Conservation (phyloP, 2,329 filamentous ascomycete species). For the Xylaria sp. region DNA sequence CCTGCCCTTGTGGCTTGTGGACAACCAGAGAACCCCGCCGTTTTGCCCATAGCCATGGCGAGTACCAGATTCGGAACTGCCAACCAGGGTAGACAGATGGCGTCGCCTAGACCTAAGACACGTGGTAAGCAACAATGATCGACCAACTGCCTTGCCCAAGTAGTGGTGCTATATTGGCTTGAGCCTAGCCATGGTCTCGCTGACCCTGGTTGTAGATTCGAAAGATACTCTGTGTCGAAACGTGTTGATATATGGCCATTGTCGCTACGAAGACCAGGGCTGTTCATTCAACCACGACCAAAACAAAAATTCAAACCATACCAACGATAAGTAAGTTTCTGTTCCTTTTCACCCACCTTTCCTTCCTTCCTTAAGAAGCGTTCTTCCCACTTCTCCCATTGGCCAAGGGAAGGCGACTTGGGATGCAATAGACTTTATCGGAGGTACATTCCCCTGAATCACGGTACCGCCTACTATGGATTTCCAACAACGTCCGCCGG, state of each 20-base stretch:
- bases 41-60: conserved; percentile 44
- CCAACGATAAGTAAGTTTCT: conserved; percentile 48
- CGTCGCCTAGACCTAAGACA: conserved; percentile 52
- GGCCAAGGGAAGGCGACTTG: not conserved
- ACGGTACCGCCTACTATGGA: not conserved
- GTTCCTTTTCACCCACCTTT: conserved; percentile 12
- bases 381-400: not conserved
- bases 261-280: conserved; percentile 89
- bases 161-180: not conserved
- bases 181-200: conserved; percentile 36
- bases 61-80: conserved; percentile 49
- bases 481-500: not conserved
- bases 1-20: conserved; percentile 37
- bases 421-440: not conserved
- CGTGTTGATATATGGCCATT: conserved; percentile 92
- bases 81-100: conserved; percentile 50
- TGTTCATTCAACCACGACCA: conserved; percentile 91
- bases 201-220: conserved; percentile 64
- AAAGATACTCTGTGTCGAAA: conserved; percentile 94
- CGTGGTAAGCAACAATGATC: conserved; percentile 46
- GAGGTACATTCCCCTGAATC: not conserved
- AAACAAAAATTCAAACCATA: conserved; percentile 63
- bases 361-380: not conserved
- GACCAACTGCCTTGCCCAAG: not conserved
- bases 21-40: conserved; percentile 33